Base-by-base conservation (phyloP, 352 stramenopile species). In the Phytopythium aichiense region DNA sequence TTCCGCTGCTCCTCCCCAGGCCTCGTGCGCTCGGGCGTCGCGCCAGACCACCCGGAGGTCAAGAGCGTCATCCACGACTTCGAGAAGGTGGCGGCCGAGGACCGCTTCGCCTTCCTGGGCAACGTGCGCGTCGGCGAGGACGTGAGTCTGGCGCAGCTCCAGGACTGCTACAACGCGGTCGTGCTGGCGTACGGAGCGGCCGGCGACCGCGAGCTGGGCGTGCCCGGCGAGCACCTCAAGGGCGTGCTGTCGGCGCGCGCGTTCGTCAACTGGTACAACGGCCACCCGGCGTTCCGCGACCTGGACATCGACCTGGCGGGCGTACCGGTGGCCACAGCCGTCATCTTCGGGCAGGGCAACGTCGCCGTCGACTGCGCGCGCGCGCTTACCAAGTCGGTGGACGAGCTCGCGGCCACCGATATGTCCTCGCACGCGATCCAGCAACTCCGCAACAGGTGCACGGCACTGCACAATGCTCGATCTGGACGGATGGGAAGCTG, bases 181-280 rank as follows among this genome's bases (percentile, higher is more conserved):
- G 79, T 99, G 28, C 64, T 99, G 16, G 95, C 97, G 7, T 98
- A 99, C 69, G 98, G 98, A 13, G 97, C 96, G 40, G 79, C 89
- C 55, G 87, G 80, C n/a, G 96, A 98, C 71, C 81, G 77, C 25
- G 75, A 85, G 58, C 73, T 99, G 4, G 78, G 79, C 33, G 77
- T 99, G 46, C 86, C 87, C 16, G 93, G 91, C 18, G 92, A 98
- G 67, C 61, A 82, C 11, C 70, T 92, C 4, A 20, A 54, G 0
- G 79, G 79, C 30, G 89, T 99, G 18, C 63, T 98, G 54, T 89
- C 79, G 33, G 92, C 96, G 6, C 77, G 96, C 23, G 81, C 92
- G 61, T 99, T 99, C 71, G 97, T 99, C 15, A 97, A 98, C 72
- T 99, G 97, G 97, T 99, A 99, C 84, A 99, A 99, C 68, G 96